Conservation (phyloP, 352 stramenopile genomes). For the Phytopythium aichiense region DNA sequence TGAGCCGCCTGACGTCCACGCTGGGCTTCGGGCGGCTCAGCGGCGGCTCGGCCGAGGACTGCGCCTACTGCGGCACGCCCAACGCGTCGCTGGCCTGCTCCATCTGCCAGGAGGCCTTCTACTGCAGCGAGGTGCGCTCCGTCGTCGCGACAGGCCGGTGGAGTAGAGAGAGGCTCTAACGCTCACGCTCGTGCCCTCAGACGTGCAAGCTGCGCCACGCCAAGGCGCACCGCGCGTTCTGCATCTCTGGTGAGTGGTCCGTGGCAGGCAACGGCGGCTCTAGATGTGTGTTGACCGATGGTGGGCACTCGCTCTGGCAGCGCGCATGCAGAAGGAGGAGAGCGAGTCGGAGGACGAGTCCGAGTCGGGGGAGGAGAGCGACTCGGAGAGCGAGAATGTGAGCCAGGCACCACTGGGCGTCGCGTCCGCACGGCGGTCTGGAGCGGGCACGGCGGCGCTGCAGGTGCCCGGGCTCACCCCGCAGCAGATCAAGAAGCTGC, state of each 20-base stretch:
- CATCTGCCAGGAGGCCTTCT: constrained; percentile 61
- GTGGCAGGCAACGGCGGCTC: too few relatives aligned
- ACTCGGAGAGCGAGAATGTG: constrained; percentile 62
- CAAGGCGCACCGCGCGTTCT: constrained; percentile 61
- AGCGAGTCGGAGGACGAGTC: constrained; percentile 48
- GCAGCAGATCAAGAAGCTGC: constrained; percentile 62
- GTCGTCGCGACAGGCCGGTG: background rate
- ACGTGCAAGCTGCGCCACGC: constrained; percentile 70
- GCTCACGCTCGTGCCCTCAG: constrained; percentile 16
- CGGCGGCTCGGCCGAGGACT: constrained; percentile 40
- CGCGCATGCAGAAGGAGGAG: constrained; percentile 57
- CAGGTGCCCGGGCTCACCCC: constrained; percentile 52
- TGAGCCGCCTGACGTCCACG: constrained; percentile 56
- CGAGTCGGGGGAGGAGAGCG: constrained; percentile 60
- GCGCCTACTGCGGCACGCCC: constrained; percentile 62
- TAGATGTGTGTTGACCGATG: background rate
- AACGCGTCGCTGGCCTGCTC: constrained; percentile 55
- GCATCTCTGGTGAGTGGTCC: constrained; percentile 37
- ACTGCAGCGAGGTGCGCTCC: constrained; percentile 62
- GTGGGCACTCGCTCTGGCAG: constrained; percentile 13
- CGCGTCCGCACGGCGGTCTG: constrained; percentile 14
- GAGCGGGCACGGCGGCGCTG: constrained; percentile 12
- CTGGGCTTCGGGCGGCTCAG: constrained; percentile 25
- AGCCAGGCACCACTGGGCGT: constrained; percentile 13
- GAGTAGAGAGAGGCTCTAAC: too few relatives aligned